Base-by-base conservation (phyloP, 257 asterid species). In the Lavandula angustifolia region DNA sequence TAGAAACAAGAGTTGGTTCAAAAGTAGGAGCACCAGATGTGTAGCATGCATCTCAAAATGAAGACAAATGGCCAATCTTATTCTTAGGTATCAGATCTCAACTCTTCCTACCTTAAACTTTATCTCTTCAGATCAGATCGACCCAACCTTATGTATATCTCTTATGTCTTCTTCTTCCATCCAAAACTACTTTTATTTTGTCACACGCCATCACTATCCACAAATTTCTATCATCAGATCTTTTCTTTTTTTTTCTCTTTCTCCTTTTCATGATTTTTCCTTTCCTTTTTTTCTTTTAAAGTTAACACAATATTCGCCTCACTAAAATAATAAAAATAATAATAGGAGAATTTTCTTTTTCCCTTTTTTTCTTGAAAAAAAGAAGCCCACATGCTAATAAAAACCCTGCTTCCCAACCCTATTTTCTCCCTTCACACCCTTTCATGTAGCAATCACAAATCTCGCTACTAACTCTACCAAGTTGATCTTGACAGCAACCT, bases 321-420 rank as follows among this genome's bases (percentile, higher is more conserved):
- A 18, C 35, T 33, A 7, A 18, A 51, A 52, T 18, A 46, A 33
- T n/a, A 42, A 3, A 47, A 9, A 31, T 22, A 67, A 53, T 33
- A 27, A 37, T 14, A 11, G 13, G 47, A 4, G 3, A 10, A 12
- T 1, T 40, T 9, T 8, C 2, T 40, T 9, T 11, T 29, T 41
- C 6, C 7, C 11, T 43, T n/a, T 16, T 14, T 34, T 3, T 13
- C 14, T 55, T 34, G 4, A 1, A 34, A 2, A n/a, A 8, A 4
- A 6, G 52, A 62, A 47, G 34, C 54, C 52, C 46, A 64, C 40
- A 64, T 69, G 79, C 37, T 73, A 69, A 77, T 76, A 77, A 69
- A 73, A 73, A 70, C 73, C 72, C 65, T 66, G 43, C 73, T 43
- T 54, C 71, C 55, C 64, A 66, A 47, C 74, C 72, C 81, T 67